Base-by-base conservation (phyloP, 2,329 filamentous ascomycete genomes). In the Bimuria novae-zelandiae region DNA sequence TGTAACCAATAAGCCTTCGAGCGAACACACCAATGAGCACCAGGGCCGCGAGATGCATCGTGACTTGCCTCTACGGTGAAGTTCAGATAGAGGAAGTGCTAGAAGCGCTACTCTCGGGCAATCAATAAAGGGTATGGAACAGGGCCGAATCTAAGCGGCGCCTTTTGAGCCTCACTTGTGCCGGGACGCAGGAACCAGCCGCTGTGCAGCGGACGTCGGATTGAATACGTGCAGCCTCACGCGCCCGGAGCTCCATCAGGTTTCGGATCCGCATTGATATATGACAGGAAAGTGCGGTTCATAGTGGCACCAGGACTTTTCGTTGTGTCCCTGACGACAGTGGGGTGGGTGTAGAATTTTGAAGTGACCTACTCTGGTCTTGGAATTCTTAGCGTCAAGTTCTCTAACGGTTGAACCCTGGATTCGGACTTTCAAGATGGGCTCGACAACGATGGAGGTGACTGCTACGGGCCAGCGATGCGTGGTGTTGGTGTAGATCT, bases 141-240 rank as follows among this genome's bases (percentile, higher is more conserved):
- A 29, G 21, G 11, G 44, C 33, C 44, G 44, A 47, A 21, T 16
- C 32, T 39, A 30, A 47, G 44, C 33, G 33, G 33, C 44, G 14
- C 14, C 29, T 25, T n/a, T 47, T 37, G 22, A 47, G 32, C 44
- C 32, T 47, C 33, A 22, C 16, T 21, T 33, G 23, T 22, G 23
- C 44, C 32, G 32, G 39, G 44, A 30, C 17, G 44, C 44, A 47
- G 44, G 44, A 30, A 47, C 32, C 27, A 30, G 22, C n/a, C 33
- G 23, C 44, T 8, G 29, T 33, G 17, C 4, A 10, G 44, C 33
- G 22, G 23, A 16, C 23, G 44, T 39, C 44, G 39, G 44, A 47
- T 47, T 46, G 22, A 17, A 25, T 21, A 36, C 43, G 43, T 46
- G 43, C 30, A 46, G 16, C n/a, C 23, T n/a, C n/a, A 22, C 21